phyloP scores from a whole-genome alignment of 257 asterid species.

The Fraxinus pennsylvanica region DNA sequence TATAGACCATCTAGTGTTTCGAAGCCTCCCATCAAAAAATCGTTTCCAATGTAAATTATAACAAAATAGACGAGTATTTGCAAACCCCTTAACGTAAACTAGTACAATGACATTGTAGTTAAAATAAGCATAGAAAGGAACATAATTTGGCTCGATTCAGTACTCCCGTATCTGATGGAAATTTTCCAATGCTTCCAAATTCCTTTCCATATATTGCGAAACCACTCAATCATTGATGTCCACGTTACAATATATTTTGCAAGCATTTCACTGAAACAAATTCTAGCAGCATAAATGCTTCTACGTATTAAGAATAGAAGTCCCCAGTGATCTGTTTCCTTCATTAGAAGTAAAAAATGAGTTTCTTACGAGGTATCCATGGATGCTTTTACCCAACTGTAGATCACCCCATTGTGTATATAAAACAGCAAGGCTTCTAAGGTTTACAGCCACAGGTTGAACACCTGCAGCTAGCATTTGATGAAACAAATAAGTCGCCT shows the following conservation, averaged over 20 bases:
- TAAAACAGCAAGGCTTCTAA: conserved; percentile 32
- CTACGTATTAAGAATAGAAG: conserved; percentile 53
- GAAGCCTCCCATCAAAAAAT: no score
- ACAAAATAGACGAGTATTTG: no score
- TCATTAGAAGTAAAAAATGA: no score
- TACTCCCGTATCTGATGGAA: conserved; percentile 38
- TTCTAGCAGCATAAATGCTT: conserved; percentile 42
- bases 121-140: conserved; percentile 31
- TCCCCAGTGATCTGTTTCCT: conserved; percentile 5
- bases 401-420: conserved; percentile 36
- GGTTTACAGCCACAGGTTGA: conserved; percentile 31
- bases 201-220: conserved; percentile 46
- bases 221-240: conserved; percentile 58
- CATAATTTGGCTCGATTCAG: conserved; percentile 39
- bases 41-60: no score
- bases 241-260: conserved; percentile 44
- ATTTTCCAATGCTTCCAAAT: conserved; percentile 32
- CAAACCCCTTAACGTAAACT: no score
- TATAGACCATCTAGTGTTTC: no score
- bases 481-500: conserved; percentile 30
- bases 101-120: no score
- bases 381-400: no score
- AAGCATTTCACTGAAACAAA: conserved; percentile 33
- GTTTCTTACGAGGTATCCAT: no score
- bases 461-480: conserved; percentile 30